Evolutionary conservation across 1,139 yeast species (phyloP).

Genomic region (Diutina ranongensis): DNA sequence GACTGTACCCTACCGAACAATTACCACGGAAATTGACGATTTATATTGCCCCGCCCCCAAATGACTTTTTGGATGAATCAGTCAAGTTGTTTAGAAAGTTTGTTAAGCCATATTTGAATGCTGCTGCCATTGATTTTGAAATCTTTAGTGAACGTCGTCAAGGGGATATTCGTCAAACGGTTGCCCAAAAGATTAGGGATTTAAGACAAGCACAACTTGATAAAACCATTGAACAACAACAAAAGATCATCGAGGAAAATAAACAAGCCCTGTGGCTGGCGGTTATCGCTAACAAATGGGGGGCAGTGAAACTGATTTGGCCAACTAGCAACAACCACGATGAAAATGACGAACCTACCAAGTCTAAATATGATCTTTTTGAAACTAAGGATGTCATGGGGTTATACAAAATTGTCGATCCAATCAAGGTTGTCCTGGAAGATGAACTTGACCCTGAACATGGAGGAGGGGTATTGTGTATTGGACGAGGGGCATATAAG

Average conservation of each 20-base stretch:
- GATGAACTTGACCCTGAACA: slow-evolving; percentile 34
- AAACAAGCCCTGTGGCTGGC: slow-evolving; percentile 7
- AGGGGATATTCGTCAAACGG: slow-evolving; percentile 74
- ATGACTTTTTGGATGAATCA: slow-evolving; percentile 75
- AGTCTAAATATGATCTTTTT: slow-evolving; percentile 30
- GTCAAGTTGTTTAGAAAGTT: slow-evolving; percentile 65
- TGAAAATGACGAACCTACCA: slow-evolving; percentile 15
- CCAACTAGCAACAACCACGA: slow-evolving; percentile 4
- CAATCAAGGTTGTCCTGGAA: slow-evolving; percentile 28
- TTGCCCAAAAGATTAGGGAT: slow-evolving; percentile 74
- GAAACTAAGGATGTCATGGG: slow-evolving; percentile 50
- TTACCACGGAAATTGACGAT: slow-evolving; percentile 71
- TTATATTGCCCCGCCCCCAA: slow-evolving; percentile 92
- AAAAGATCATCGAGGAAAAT: slow-evolving; percentile 5
- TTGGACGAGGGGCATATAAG: slow-evolving; percentile 93
- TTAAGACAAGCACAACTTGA: slow-evolving; percentile 35
- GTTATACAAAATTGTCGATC: slow-evolving; percentile 30
- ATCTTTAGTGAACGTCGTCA: slow-evolving; percentile 67
- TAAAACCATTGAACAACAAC: slow-evolving; percentile 7
- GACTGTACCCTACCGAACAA: slow-evolving; percentile 23
- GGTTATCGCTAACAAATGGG: slow-evolving; percentile 3
- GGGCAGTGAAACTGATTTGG: neutral
- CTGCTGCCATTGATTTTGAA: slow-evolving; percentile 83
- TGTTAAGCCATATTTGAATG: slow-evolving; percentile 76
- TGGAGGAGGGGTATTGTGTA: slow-evolving; percentile 80